Evolutionary conservation across 2,329 filamentous ascomycete species (phyloP), one percentile per base, ranked within the genome.

Genomic region (Tetracladium maxilliforme): DNA sequence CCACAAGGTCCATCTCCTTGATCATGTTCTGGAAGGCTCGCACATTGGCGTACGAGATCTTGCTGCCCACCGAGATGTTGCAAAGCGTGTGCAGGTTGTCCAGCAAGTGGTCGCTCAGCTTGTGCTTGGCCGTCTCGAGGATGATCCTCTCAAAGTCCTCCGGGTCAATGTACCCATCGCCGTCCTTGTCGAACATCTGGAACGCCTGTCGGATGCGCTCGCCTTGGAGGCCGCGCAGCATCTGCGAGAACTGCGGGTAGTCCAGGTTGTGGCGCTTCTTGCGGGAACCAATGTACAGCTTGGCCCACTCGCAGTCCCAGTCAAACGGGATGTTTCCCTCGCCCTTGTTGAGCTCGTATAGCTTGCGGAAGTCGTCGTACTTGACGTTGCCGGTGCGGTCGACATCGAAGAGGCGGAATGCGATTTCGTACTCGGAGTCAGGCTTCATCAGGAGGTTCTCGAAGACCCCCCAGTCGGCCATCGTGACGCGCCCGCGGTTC

Each of bases 21-120:
- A 98, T 87, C 53, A 98, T 76, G 49, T 98, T 98, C 59, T 93
- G 86, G 60, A 98, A 98, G 19, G 90, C 90, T 37, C 90, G 74
- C 16, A 98, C 90, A 47, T 92, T 94, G 48, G 90, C 84, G 47
- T 98, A 98, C 6, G 86, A 94, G 40, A 98, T 90, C 57, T 92
- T 93, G 60, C 73, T 90, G 33, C 83, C 76, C 17, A 75, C 64
- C 6, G 82, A 83, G 49, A 95, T 92, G 56, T 94, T 94, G 69
- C 87, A 95, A 20, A 98, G 69, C 1, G 84, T 90, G 34, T 80
- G 74, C 23, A 98, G 68, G 52, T 95, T 87, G 38, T 86, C 74
- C 24, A 98, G 65, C 21, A 98, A 62, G 51, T 98, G 86, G 53
- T 98, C 90, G 1, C 87, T 95, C 33, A 98, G 73, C 69, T 98